A percentile compares a stretch with the other conserved stretches of the same genome.
phyloP scores from a whole-genome alignment of 768 basidiomycete genomes.

The Lanmaoa rubissima region DNA sequence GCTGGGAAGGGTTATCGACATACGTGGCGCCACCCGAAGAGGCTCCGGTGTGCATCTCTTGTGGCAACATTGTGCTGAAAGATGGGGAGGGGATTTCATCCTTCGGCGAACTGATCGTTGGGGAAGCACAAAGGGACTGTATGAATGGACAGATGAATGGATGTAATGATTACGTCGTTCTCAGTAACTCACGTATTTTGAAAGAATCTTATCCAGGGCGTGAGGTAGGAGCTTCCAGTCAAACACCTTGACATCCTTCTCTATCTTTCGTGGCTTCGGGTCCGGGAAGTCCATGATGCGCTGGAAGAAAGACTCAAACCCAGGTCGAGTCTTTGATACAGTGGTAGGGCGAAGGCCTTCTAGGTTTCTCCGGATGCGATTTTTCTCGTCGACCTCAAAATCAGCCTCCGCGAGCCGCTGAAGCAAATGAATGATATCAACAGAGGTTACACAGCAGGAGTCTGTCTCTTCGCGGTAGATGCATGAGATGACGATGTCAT shows the following conservation, averaged over 20 bases:
- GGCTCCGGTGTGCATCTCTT: not conserved
- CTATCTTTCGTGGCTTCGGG: constrained; percentile 94
- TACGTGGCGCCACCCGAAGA: constrained; percentile 21
- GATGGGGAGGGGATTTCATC: constrained; percentile 30
- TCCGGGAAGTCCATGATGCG: constrained; percentile 94
- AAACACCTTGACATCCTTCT: constrained; percentile 93
- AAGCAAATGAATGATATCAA: constrained; percentile 92
- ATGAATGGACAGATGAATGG: constrained; percentile 2
- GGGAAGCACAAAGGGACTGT: constrained; percentile 50
- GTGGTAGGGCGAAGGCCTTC: constrained; percentile 91
- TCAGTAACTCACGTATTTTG: constrained; percentile 68
- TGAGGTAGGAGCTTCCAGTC: constrained; percentile 69
- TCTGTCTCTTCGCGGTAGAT: constrained; percentile 81
- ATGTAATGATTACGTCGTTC: not conserved
- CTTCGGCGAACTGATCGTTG: constrained; percentile 24
- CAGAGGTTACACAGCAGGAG: constrained; percentile 87
- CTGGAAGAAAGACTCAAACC: constrained; percentile 86
- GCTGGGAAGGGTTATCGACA: constrained; percentile 3
- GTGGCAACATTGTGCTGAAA: constrained; percentile 28
- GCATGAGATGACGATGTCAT: constrained; percentile 88
- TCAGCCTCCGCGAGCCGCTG: constrained; percentile 70
- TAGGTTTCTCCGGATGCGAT: constrained; percentile 89
- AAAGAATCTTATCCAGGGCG: constrained; percentile 75
- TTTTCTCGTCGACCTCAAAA: constrained; percentile 95
- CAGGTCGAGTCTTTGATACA: constrained; percentile 80